phyloP scores from a whole-genome alignment of 1,139 yeast species.

The Scheffersomyces parashehatae region DNA sequence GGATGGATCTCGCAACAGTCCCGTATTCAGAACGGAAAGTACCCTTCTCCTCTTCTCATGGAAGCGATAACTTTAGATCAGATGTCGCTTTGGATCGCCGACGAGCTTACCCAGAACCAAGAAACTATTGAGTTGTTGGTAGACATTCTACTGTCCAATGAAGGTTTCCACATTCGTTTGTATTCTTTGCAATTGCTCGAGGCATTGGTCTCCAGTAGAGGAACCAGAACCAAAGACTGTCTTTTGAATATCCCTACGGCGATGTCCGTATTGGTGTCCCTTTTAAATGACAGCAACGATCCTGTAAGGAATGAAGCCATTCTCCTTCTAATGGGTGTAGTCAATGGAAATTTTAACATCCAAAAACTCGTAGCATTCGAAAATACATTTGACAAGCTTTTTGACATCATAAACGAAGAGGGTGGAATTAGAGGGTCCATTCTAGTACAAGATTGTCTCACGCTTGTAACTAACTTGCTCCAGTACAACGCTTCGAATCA shows the following conservation, averaged over 20 bases:
- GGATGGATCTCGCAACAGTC: constrained; percentile 77
- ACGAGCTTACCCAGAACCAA: constrained; percentile 76
- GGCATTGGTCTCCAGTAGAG: constrained; percentile 78
- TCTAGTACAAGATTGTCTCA: constrained; percentile 85
- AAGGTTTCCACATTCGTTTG: constrained; percentile 73
- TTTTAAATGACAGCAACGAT: constrained; percentile 73
- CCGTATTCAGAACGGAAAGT: constrained; percentile 76
- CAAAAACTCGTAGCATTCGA: constrained; percentile 95
- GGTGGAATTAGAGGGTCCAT: constrained; percentile 93
- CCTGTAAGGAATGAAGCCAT: constrained; percentile 91
- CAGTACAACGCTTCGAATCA: constrained; percentile 90
- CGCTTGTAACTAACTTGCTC: constrained; percentile 69
- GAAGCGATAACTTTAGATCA: constrained; percentile 69
- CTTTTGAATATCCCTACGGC: constrained; percentile 77
- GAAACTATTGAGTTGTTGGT: constrained; percentile 61
- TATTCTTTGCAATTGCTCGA: constrained; percentile 85
- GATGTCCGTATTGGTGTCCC: constrained; percentile 68
- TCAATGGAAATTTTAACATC: constrained; percentile 78
- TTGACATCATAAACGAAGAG: constrained; percentile 76
- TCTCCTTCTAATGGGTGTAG: constrained; percentile 78
- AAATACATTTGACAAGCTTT: constrained; percentile 81
- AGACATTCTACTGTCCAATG: constrained; percentile 49
- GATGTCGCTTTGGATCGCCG: constrained; percentile 93
- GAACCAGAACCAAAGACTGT: constrained; percentile 71
- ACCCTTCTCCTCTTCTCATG: constrained; percentile 75